Conservation (phyloP, 2,329 filamentous ascomycete genomes). For the Dissoconium aciculare region DNA sequence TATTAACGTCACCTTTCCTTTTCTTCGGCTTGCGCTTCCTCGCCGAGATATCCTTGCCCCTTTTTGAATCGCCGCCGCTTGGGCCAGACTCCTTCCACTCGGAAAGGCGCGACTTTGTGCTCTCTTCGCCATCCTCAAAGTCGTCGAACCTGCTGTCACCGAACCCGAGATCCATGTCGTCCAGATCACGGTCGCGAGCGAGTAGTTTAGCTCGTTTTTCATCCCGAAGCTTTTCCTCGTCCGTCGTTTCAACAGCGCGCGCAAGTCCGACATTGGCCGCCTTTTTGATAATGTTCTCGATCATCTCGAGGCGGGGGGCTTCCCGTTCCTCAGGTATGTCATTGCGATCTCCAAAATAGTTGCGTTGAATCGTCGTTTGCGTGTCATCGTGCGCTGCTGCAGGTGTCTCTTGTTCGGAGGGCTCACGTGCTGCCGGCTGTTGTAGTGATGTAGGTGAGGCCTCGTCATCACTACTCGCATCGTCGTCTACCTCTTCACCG, state of each 20-base stretch:
- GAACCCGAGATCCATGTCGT: slow-evolving; percentile 91
- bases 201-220: slow-evolving; percentile 52
- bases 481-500: slow-evolving; percentile 36
- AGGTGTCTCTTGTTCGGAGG: slow-evolving; percentile 3
- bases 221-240: slow-evolving; percentile 45
- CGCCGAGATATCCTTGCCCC: no score
- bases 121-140: slow-evolving; percentile 51
- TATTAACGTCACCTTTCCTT: slow-evolving; percentile 32
- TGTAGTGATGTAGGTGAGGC: slow-evolving; percentile 7
- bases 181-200: slow-evolving; percentile 60
- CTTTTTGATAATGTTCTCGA: slow-evolving; percentile 47
- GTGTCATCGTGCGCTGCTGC: slow-evolving; percentile 2
- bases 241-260: slow-evolving; percentile 27
- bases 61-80: slow-evolving; percentile 42
- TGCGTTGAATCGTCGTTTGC: slow-evolving; percentile 11
- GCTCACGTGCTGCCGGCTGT: neutral
- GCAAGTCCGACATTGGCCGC: slow-evolving; percentile 42
- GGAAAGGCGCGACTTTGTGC: slow-evolving; percentile 49
- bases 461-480: slow-evolving; percentile 26
- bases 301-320: slow-evolving; percentile 16
- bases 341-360: slow-evolving; percentile 24
- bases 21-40: slow-evolving; percentile 65
- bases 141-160: slow-evolving; percentile 77
- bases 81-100: slow-evolving; percentile 44
- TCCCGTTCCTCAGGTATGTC: slow-evolving; percentile 8